phyloP scores from a whole-genome alignment of 2,329 filamentous ascomycete genomes.

The Teratosphaeria epicoccoides region DNA sequence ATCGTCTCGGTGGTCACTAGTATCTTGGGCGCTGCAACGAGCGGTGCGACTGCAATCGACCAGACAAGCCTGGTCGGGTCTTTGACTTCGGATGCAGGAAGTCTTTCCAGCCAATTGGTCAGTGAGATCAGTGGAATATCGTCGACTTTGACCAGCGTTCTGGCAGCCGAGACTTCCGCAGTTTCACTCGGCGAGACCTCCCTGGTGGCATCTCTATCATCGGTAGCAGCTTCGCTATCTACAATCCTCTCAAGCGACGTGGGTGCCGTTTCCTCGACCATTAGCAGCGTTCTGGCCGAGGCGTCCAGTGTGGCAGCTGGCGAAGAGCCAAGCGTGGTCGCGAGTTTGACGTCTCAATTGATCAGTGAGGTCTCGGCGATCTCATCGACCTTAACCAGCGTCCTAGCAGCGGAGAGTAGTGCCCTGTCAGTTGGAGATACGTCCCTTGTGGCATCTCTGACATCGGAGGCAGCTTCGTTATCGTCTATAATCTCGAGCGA shows the following conservation, averaged over 20 bases:
- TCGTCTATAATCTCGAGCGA: background rate
- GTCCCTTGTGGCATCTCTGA: background rate
- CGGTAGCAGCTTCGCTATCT: background rate
- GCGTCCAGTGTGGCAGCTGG: background rate
- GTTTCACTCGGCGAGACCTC: no score
- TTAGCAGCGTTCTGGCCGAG: background rate
- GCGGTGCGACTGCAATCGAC: background rate
- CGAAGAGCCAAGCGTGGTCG: background rate
- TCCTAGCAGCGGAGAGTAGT: background rate
- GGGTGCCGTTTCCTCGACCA: background rate
- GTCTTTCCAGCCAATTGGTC: background rate
- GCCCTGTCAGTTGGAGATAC: background rate
- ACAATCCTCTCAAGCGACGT: background rate
- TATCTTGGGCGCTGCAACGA: background rate
- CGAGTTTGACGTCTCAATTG: background rate
- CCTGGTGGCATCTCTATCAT: no score
- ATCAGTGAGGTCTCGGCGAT: background rate
- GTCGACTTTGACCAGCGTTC: no score
- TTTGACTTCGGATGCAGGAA: background rate
- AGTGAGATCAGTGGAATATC: background rate
- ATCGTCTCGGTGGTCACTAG: background rate
- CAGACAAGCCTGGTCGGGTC: background rate
- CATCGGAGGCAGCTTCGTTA: background rate
- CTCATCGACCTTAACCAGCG: background rate
- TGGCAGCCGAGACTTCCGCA: no score